Percentiles rank a stretch among this genome's conserved stretches.
phyloP scores from a whole-genome alignment of 2,329 filamentous ascomycete genomes.

The Alternaria triticimaculans region DNA sequence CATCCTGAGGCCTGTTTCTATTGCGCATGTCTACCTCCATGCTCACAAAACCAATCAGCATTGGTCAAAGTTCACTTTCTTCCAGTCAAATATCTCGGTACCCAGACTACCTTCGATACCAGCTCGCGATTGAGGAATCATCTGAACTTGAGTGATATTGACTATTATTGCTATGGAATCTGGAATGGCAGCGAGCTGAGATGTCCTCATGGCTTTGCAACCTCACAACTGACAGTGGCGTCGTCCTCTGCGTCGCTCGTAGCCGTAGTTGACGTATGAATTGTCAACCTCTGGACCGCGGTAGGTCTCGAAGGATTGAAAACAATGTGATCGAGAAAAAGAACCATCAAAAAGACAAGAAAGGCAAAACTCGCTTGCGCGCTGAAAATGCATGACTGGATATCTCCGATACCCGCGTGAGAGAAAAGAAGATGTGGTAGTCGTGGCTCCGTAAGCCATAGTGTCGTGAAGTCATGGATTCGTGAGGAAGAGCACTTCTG shows the following conservation, averaged over 20 bases:
- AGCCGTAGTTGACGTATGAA: not conserved
- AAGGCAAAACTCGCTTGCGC: not conserved
- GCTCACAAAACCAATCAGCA: too few relatives aligned
- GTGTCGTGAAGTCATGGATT: not conserved
- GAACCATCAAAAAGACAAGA: not conserved
- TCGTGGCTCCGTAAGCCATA: not conserved
- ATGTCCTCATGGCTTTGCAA: too few relatives aligned
- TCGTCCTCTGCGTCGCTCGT: not conserved
- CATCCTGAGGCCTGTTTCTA: too few relatives aligned
- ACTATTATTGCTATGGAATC: too few relatives aligned
- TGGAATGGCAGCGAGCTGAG: not conserved
- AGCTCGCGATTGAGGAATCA: too few relatives aligned
- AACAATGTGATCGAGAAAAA: not conserved
- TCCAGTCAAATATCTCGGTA: too few relatives aligned
- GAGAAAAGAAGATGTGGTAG: fast-evolving
- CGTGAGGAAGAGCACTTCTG: not conserved
- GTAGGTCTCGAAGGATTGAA: not conserved
- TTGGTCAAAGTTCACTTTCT: too few relatives aligned
- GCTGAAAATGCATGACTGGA: not conserved
- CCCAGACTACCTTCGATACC: too few relatives aligned
- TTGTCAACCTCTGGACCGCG: not conserved
- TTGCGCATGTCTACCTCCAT: too few relatives aligned
- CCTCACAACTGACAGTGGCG: too few relatives aligned
- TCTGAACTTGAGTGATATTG: too few relatives aligned
- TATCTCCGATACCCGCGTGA: not conserved